Evolutionary conservation across 2,329 filamentous ascomycete species (phyloP), one percentile per base, ranked within the genome.

Genomic region (Aurifilum marmelostoma): DNA sequence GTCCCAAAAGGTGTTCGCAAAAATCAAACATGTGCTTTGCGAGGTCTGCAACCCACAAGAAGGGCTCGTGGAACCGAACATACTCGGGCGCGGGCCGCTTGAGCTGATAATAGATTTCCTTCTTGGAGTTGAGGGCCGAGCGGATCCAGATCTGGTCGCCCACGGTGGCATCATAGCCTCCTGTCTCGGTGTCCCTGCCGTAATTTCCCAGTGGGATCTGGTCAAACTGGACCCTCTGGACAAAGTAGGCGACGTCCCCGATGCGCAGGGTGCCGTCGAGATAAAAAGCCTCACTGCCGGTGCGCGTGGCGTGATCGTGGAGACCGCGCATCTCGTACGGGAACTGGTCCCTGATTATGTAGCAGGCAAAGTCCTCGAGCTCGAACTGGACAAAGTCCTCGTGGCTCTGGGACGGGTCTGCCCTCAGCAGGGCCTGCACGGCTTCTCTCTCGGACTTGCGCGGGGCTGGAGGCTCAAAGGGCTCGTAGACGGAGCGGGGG

Each of bases 1-100:
- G 71, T 11, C 77, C 72, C 2, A 76, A 73, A 69, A 81, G 77
- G 12, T 75, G 63, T 3, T 78, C 76, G 62, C 91, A 80, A 72
- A 86, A 96, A 71, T 94, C 90, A 1, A 94, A 83, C 32, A 91
- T 84, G 73, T 93, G 88, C 75, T 94, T 95, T 0, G 86, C 83
- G 0, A 96, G 80, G 65, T 91, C 84, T 0, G 88, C 90, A 0
- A 94, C 78, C 92, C 92, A 96, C 0, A 89, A 69, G 71, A 93
- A 95, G 0, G 87, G 83, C 0, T 79, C 63, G 69, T 89, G 85
- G 73, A 90, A 94, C 1, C 87, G 79, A 14, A 70, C 71, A 74
- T 96, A 97, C 50, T 89, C 88, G 0, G 71, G 37, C 0, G 88
- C 82, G 0, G 92, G 90, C 0, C 66, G 76, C 2, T 76, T 76